Evolutionary conservation across 805 yeast genomes (phyloP), one percentile per base, ranked within the genome.

Genomic region (Candida taoyuanica): DNA sequence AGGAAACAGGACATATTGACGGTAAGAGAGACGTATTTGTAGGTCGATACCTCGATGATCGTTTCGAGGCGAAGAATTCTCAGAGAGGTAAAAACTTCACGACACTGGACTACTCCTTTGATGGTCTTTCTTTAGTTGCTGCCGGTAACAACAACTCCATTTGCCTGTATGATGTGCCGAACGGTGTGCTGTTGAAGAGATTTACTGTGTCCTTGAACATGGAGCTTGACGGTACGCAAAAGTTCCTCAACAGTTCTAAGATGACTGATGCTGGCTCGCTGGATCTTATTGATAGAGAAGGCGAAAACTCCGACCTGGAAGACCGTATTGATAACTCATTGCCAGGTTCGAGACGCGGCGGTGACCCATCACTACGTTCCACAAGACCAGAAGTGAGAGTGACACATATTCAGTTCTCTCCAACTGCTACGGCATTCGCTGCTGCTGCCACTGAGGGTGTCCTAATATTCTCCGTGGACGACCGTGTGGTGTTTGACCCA

Each of bases 391-490:
- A 80, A 49, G 73, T 93, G n/a, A 68, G 94, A 53, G 88, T 89
- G 5, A 76, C 86, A 3, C 68, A 82, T 3, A 71, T 93, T 20
- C 73, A 71, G 49, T 93, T 89, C 55, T 85, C 96, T 2, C 98
- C 98, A 15, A 82, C 96, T 0, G 83, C 94, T 2, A 71, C 82
- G 16, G 78, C 94, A 24, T 93, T 93, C 69, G 93, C 95, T 1
- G 95, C 95, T 29, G 93, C 96, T 0, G 81, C 96, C 1, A 93
- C 98, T 0, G 98, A 91, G 59, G 98, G 98, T 7, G 65, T 93
- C 32, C 66, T 88, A 40, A 68, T 93, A 2, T 93, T 75, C 58
- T 81, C 95, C 2, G 74, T 88, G 28, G 94, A 91, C 59, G 80
- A 79, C 34, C 65, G 75, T 9, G 63, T 81, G 34, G 65, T 80